phyloP scores from a whole-genome alignment of 805 yeast species.

The Candida endomychidarum region DNA sequence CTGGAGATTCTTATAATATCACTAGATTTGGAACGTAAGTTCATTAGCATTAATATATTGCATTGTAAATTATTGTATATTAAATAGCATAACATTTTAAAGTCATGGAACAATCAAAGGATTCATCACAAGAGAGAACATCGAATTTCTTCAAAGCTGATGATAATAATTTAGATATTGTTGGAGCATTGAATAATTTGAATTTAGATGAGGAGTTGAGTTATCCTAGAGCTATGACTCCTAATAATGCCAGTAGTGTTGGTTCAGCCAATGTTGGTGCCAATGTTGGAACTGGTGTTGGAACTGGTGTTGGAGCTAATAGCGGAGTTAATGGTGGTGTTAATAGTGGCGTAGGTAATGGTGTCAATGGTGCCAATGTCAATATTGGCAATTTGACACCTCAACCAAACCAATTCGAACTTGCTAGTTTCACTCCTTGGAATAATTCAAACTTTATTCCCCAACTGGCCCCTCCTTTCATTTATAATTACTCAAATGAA shows the following conservation, averaged over 20 bases:
- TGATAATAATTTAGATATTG: constrained; percentile 40
- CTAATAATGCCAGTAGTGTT: background rate
- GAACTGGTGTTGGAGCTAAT: background rate
- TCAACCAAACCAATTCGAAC: constrained; percentile 18
- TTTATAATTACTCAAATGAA: constrained; percentile 9
- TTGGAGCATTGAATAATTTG: constrained; percentile 47
- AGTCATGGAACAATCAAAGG: constrained; percentile 6
- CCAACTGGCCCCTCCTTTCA: constrained; percentile 37
- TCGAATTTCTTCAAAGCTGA: constrained; percentile 21
- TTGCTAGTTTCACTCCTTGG: constrained; percentile 29
- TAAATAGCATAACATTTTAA: constrained; percentile 7
- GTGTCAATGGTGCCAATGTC: background rate
- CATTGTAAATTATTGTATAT: constrained; percentile 9
- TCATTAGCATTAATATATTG: constrained; percentile 9
- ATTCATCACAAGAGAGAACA: background rate
- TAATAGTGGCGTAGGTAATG: background rate
- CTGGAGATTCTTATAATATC: no score
- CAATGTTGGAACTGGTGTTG: background rate
- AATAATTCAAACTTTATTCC: constrained; percentile 25
- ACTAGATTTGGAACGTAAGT: no score
- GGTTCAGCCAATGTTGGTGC: background rate
- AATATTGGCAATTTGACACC: constrained; percentile 12
- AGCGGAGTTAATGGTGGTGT: background rate
- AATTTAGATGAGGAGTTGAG: constrained; percentile 36
- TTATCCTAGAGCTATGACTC: background rate